Evolutionary conservation across 1,284 basidiomycete genomes (phyloP).

Genomic region (Trametes sp.): DNA sequence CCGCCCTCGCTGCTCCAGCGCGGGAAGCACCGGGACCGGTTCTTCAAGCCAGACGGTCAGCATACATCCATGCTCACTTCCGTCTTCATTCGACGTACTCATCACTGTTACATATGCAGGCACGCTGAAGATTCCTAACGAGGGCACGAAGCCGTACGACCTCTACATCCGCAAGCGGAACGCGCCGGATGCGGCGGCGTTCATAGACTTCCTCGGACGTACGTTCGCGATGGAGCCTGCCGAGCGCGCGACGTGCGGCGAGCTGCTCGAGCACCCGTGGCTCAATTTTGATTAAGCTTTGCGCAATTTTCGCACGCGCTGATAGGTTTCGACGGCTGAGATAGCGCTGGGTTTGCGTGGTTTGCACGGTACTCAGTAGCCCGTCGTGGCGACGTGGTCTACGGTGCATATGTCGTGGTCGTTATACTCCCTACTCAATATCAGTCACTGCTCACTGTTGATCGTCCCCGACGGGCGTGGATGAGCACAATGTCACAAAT

Average conservation of each 20-base stretch:
- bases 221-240: constrained; percentile 6
- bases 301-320: too few relatives aligned
- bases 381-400: too few relatives aligned
- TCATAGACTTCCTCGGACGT: constrained; percentile 13
- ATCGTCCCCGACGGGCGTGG: too few relatives aligned
- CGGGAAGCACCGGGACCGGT: constrained; percentile 5
- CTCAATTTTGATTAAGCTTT: neutral
- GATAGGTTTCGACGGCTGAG: too few relatives aligned
- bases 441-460: too few relatives aligned
- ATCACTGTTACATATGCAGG: neutral
- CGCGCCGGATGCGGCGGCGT: constrained; percentile 8
- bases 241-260: constrained; percentile 10
- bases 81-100: too few relatives aligned
- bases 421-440: too few relatives aligned
- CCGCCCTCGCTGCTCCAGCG: constrained; percentile 3
- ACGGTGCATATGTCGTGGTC: too few relatives aligned
- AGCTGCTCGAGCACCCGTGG: constrained; percentile 11
- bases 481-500: too few relatives aligned
- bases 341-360: too few relatives aligned
- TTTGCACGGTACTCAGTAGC: too few relatives aligned
- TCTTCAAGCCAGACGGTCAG: constrained; percentile 12
- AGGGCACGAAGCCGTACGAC: neutral
- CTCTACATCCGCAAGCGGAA: neutral
- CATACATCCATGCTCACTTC: neutral
- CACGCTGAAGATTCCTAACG: neutral